These are phyloP conservation scores for Alternaria panax DNA, from an alignment of 2,329 filamentous ascomycete species.

Conservation along the genomic window DNA sequence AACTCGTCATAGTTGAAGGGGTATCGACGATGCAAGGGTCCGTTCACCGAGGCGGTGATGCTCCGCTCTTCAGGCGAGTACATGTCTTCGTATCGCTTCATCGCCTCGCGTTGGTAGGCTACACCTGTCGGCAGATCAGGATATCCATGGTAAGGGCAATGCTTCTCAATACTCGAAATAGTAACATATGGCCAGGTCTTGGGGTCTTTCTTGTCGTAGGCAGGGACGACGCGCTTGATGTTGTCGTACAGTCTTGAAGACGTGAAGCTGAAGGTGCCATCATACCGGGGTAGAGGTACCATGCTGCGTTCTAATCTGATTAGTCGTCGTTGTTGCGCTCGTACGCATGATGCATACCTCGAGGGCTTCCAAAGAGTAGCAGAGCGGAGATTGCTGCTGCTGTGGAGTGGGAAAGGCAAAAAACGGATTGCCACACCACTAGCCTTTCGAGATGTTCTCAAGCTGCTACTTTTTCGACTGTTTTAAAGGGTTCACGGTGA, in stretches of 20 bases:
- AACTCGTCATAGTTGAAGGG: constrained; percentile 8
- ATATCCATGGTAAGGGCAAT: background rate
- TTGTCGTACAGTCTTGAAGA: background rate
- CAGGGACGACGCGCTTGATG: background rate
- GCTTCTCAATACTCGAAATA: constrained; percentile 2
- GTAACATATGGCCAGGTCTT: constrained; percentile 13
- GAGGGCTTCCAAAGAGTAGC: background rate
- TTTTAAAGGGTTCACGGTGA: background rate
- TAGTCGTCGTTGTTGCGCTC: background rate
- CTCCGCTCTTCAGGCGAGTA: constrained; percentile 1
- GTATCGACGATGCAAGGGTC: constrained; percentile 4
- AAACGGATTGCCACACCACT: fast-evolving
- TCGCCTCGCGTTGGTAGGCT: constrained; percentile 7
- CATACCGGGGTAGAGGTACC: background rate
- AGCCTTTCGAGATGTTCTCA: background rate
- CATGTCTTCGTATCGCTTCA: constrained; percentile 6
- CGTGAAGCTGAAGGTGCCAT: constrained; percentile 10
- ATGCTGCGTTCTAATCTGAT: background rate
- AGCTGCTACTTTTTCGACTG: background rate
- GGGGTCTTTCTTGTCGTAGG: constrained; percentile 2
- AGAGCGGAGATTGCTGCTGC: background rate
- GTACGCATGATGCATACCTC: background rate
- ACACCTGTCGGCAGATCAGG: constrained; percentile 3
- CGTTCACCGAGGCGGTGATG: background rate
- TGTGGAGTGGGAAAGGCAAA: background rate